Percentiles rank a stretch among this genome's conserved stretches.
These are phyloP conservation scores for Ceratocystis lukuohia DNA, from an alignment of 2,329 filamentous ascomycete genomes.

Conservation along the genomic window DNA sequence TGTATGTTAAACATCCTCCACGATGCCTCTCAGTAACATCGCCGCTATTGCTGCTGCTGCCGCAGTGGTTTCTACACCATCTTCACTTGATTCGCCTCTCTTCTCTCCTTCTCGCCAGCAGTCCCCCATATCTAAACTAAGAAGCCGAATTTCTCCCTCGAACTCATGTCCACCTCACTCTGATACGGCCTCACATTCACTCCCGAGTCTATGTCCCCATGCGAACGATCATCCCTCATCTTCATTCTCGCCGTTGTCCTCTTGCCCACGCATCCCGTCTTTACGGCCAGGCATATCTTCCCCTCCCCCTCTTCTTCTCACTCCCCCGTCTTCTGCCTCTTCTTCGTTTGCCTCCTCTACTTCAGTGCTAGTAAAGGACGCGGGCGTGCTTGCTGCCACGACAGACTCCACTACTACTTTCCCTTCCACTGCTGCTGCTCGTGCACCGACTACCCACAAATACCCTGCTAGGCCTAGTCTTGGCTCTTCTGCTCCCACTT, in stretches of 20 bases:
- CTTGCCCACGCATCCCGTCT: constrained; percentile 8
- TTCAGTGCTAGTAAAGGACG: not conserved
- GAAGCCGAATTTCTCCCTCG: constrained; percentile 2
- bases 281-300: not conserved
- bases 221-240: not conserved
- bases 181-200: not conserved
- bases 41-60: constrained; percentile 8
- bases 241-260: constrained; percentile 1
- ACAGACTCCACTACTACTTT: not conserved
- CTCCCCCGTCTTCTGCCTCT: not conserved
- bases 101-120: constrained; percentile 1
- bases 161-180: not conserved
- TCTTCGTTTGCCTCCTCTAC: not conserved
- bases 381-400: not conserved
- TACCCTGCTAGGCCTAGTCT: constrained; percentile 1
- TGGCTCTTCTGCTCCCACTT: constrained; percentile 7
- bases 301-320: not conserved
- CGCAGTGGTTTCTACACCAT: not conserved
- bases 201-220: not conserved
- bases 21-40: not conserved
- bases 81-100: too few species aligned
- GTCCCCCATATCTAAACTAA: constrained; percentile 8
- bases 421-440: not conserved
- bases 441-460: constrained; percentile 9
- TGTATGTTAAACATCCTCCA: not conserved